Evolutionary conservation across 108 stramenopile species (phyloP), one percentile per base, ranked within the genome.

Genomic region (Pseudonitzschia multiseries): DNA sequence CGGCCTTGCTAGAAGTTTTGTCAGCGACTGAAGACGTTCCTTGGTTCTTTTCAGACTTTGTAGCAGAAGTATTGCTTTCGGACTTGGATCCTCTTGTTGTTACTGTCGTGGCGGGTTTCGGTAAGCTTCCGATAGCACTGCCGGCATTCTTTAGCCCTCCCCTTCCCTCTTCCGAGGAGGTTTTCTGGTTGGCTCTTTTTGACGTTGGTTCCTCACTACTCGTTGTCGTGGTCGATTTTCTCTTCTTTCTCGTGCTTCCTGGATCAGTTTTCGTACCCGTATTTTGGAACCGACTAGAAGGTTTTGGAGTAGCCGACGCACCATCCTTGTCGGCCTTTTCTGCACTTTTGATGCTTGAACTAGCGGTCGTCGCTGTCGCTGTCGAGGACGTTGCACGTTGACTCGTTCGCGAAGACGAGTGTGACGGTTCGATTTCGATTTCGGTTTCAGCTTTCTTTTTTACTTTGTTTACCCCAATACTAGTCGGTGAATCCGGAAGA

Each of bases 121-220:
- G 10, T 9, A 9, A 51, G 3, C 50, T 51, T n/a, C n/a, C 50
- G 50, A 9, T 10, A 9, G 17, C 50, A n/a, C 50, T 51, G 50
- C n/a, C 50, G 27, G 57, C 22, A 26, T 4, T 33, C 27, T 59
- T 51, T 3, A 9, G 4, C 9, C 50, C 20, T 51, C n/a, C n/a
- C 9, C 3, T 51, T 51, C 36, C 36, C 6, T 51, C 50, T 3
- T 51, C 50, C 17, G 20, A n/a, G n/a, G 50, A 51, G 3, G 50
- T n/a, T n/a, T 51, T 51, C 9, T 8, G 50, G 50, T 51, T 51
- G 17, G 50, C 4, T n/a, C n/a, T 59, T 26, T 59, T 59, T 5
- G 57, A 27, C 21, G 57, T n/a, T 59, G 57, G 57, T 31, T 59
- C 57, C 26, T 59, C 57, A 27, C 57, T 59, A 24, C 24, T 59